Evolutionary conservation across 2,329 filamentous ascomycete species (phyloP).

Genomic region (Ceratocystis cacaofunesta): DNA sequence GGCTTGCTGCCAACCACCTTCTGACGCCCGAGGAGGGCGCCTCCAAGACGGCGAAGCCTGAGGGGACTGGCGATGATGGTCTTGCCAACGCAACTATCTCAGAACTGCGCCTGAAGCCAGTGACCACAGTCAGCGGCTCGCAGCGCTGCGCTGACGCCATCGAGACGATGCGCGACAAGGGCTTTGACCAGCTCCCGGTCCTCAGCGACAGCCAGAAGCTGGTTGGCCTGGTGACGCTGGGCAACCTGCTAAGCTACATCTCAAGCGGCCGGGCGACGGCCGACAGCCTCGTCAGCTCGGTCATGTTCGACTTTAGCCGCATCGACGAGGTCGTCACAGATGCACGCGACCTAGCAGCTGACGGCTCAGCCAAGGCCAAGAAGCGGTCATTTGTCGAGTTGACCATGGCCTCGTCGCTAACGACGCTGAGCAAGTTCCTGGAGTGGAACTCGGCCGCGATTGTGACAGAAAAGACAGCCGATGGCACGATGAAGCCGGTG

Average conservation of each 20-base stretch:
- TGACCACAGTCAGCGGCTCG: constrained; percentile 63
- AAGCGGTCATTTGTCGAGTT: constrained; percentile 81
- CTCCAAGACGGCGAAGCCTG: neutral
- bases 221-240: constrained; percentile 84
- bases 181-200: constrained; percentile 94
- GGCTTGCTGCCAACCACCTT: constrained; percentile 92
- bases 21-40: constrained; percentile 34
- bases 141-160: constrained; percentile 73
- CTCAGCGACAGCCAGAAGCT: constrained; percentile 52
- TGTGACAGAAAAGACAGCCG: constrained; percentile 61
- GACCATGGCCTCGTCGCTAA: constrained; percentile 74
- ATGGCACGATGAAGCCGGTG: constrained; percentile 51
- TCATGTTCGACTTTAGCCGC: constrained; percentile 93
- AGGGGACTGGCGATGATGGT: constrained; percentile 31
- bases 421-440: constrained; percentile 77
- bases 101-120: constrained; percentile 76
- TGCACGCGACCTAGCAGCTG: constrained; percentile 45
- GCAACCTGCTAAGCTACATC: constrained; percentile 84
- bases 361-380: constrained; percentile 26
- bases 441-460: constrained; percentile 97
- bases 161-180: constrained; percentile 95
- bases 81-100: constrained; percentile 68
- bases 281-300: constrained; percentile 59
- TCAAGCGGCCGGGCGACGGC: constrained; percentile 65
- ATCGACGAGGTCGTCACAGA: constrained; percentile 87